A percentile compares a stretch with the other conserved stretches of the same genome.
Evolutionary conservation across 106 monocot species (phyloP).

Genomic region (Iris macrosiphon): DNA sequence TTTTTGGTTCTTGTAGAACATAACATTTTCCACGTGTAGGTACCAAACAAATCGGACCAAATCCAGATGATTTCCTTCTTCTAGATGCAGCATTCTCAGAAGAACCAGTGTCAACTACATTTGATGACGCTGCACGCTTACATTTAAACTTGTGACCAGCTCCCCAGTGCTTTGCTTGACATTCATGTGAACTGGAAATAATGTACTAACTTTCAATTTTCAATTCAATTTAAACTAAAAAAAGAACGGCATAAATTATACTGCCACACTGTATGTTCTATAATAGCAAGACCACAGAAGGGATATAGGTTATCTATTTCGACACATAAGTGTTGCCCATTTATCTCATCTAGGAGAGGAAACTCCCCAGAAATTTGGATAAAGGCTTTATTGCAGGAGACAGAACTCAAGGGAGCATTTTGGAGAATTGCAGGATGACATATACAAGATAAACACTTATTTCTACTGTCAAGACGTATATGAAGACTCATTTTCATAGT

Average conservation of each 20-base stretch:
- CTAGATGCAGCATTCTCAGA: constrained; percentile 7
- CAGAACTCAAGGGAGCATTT: too few relatives aligned
- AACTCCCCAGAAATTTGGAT: too few relatives aligned
- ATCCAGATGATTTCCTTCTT: constrained; percentile 31
- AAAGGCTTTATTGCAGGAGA: too few relatives aligned
- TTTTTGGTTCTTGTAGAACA: constrained; percentile 43
- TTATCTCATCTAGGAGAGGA: too few relatives aligned
- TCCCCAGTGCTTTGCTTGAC: constrained; percentile 65
- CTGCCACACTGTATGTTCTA: not conserved
- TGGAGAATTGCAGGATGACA: too few relatives aligned
- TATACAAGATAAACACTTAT: too few relatives aligned
- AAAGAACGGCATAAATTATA: too few relatives aligned
- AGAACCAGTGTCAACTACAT: constrained; percentile 15
- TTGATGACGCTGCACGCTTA: constrained; percentile 25
- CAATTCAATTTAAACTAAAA: too few relatives aligned
- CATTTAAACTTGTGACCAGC: constrained; percentile 56
- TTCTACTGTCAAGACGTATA: too few relatives aligned
- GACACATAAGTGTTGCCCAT: not conserved
- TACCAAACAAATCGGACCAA: constrained; percentile 42
- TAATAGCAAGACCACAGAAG: not conserved
- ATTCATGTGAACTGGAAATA: constrained; percentile 52
- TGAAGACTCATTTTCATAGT: too few relatives aligned
- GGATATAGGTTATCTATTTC: not conserved
- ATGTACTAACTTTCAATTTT: not conserved
- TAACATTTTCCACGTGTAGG: constrained; percentile 42